Conservation (phyloP, 2,329 filamentous ascomycete genomes). For the Paracamarosporium sp. region DNA sequence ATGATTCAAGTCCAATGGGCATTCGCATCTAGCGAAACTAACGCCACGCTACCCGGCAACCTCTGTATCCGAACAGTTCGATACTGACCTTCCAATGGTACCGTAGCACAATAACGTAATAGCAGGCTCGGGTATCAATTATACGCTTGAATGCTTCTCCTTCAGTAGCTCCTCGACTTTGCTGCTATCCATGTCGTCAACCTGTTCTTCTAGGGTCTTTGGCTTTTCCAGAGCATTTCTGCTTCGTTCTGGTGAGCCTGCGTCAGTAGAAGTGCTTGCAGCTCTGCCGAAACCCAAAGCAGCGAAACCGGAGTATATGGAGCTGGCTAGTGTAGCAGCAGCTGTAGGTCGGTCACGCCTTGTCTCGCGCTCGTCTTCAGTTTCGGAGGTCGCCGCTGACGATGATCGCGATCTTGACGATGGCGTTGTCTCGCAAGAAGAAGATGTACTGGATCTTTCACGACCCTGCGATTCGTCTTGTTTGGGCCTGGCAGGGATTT, state of each 20-base stretch:
- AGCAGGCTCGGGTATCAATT: conserved; percentile 1
- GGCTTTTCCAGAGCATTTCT: neutral
- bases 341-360: conserved; percentile 13
- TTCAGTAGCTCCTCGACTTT: conserved; percentile 31
- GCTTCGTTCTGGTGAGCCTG: conserved; percentile 9
- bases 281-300: conserved; percentile 44
- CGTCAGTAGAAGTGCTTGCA: conserved; percentile 33
- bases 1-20: neutral
- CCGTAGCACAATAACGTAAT: neutral
- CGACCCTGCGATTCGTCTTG: neutral
- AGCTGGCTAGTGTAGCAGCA: conserved; percentile 27
- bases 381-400: conserved; percentile 8
- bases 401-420: conserved; percentile 17
- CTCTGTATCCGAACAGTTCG: neutral
- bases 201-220: conserved; percentile 22
- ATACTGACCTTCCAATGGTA: neutral
- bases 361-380: conserved; percentile 16
- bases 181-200: conserved; percentile 32
- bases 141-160: neutral
- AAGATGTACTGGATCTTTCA: conserved; percentile 9
- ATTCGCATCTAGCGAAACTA: neutral
- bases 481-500: neutral
- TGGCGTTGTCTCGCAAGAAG: conserved; percentile 15
- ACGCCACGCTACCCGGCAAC: neutral
- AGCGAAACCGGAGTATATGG: conserved; percentile 34